phyloP scores from a whole-genome alignment of 106 monocot genomes.

The Narthecium ossifragum region DNA sequence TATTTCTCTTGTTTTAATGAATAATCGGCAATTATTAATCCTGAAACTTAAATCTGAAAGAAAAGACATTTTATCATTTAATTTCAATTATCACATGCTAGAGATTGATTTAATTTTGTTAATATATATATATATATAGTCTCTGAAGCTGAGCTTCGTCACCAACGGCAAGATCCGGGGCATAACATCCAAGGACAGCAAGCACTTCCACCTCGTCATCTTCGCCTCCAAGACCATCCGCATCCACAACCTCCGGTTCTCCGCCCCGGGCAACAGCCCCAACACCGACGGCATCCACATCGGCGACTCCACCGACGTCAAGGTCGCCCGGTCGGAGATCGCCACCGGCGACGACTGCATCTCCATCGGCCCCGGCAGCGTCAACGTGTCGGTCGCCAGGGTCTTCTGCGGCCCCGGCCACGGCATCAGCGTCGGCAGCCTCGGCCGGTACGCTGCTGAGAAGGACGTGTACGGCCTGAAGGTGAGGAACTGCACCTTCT shows the following conservation, averaged over 20 bases:
- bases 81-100: neutral
- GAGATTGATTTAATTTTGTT: neutral
- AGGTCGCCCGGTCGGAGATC: conserved; percentile 8
- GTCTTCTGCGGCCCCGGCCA: conserved; percentile 34
- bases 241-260: conserved; percentile 5
- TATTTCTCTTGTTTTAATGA: neutral
- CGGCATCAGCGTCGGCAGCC: conserved; percentile 28
- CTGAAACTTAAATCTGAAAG: neutral
- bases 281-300: conserved; percentile 52
- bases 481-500: conserved; percentile 9
- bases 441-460: neutral
- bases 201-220: conserved; percentile 30
- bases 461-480: neutral
- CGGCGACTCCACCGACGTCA: conserved; percentile 3
- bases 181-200: conserved; percentile 18
- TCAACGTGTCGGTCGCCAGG: conserved; percentile 11
- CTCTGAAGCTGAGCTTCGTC: neutral
- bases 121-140: neutral
- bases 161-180: conserved; percentile 6
- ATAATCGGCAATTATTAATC: neutral
- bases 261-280: conserved; percentile 26
- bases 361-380: conserved; percentile 30
- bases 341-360: conserved; percentile 50
- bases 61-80: neutral
- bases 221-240: conserved; percentile 1